These are phyloP conservation scores for Aegilops bicornis DNA, from an alignment of 176 grass and related monocot species.

Conservation along the genomic window DNA sequence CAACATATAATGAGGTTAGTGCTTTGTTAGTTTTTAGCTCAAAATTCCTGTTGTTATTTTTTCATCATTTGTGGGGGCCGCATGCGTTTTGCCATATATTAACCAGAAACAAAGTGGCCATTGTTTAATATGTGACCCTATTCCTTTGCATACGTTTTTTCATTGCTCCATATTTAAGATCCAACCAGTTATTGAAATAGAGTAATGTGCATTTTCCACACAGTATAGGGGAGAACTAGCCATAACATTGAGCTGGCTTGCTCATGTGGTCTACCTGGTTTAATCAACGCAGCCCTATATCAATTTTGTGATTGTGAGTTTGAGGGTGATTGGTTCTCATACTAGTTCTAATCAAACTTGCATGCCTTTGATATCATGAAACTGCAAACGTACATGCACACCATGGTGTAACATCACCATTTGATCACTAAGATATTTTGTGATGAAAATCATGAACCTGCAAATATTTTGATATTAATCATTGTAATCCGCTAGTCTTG, in stretches of 20 bases:
- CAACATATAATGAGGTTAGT: slow-evolving; percentile 93
- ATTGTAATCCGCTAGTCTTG: background rate
- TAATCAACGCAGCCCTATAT: background rate
- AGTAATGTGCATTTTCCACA: background rate
- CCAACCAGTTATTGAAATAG: background rate
- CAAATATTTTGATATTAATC: background rate
- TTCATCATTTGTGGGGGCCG: background rate
- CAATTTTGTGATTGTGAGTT: background rate
- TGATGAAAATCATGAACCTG: slow-evolving; percentile 10
- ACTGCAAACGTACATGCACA: background rate
- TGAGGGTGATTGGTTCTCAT: background rate
- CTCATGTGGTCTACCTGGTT: slow-evolving; percentile 1
- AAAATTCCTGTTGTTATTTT: background rate
- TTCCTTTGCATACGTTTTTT: background rate
- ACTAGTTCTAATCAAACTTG: background rate
- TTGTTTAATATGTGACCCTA: background rate
- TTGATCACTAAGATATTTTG: background rate
- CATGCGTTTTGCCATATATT: background rate
- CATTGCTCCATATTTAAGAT: background rate
- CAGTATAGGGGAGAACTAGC: background rate
- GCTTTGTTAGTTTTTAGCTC: slow-evolving; percentile 1
- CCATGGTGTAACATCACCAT: background rate
- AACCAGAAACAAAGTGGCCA: background rate
- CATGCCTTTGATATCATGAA: background rate
- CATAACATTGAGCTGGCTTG: background rate